phyloP scores from a whole-genome alignment of 148 eudicot species.

The Mesembryanthemum crystallinum region DNA sequence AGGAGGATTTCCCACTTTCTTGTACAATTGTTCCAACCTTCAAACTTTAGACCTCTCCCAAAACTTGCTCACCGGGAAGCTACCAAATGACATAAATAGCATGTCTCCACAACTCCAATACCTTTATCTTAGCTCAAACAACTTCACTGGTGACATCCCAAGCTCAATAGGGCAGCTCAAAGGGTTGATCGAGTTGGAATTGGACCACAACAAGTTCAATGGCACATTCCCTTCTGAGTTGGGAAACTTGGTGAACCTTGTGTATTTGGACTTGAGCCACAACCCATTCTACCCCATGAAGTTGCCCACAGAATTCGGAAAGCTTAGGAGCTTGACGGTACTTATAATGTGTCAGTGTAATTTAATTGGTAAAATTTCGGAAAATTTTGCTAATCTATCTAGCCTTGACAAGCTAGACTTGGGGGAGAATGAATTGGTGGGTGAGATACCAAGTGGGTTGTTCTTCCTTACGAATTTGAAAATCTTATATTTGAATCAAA shows the following conservation, averaged over 20 bases:
- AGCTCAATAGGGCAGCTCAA: constrained; percentile 44
- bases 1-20: constrained; percentile 45
- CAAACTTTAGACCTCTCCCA: constrained; percentile 41
- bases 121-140: constrained; percentile 52
- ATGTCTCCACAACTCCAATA: constrained; percentile 35
- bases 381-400: constrained; percentile 34
- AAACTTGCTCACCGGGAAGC: constrained; percentile 54
- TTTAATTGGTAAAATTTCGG: constrained; percentile 56
- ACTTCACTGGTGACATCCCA: constrained; percentile 68
- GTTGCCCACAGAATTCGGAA: constrained; percentile 50
- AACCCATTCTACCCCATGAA: constrained; percentile 33
- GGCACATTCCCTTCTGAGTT: too few relatives aligned
- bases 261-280: constrained; percentile 28
- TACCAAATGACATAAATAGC: constrained; percentile 55
- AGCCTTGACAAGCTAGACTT: constrained; percentile 38
- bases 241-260: constrained; percentile 44
- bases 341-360: constrained; percentile 42
- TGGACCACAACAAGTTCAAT: constrained; percentile 41
- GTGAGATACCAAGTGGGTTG: constrained; percentile 55
- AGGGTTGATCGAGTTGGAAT: constrained; percentile 27
- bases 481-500: constrained; percentile 35
- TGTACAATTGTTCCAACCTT: constrained; percentile 54
- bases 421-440: constrained; percentile 31
- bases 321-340: constrained; percentile 31
- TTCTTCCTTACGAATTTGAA: constrained; percentile 44